Conservation (phyloP, 345 rosid genomes). For the Gossypioides kirkii region DNA sequence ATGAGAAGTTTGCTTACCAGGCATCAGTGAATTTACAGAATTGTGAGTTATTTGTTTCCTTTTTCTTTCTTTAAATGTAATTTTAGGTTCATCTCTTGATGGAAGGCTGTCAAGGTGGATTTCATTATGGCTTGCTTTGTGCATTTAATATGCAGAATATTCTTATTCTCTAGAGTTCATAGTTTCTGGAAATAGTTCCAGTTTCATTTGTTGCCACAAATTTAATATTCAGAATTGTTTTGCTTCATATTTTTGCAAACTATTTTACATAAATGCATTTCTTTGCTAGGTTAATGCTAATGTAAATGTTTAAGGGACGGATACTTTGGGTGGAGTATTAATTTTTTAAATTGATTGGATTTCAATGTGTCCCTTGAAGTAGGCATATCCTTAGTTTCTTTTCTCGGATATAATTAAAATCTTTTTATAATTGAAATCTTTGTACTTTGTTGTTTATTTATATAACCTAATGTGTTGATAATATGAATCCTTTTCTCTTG, state of each 20-base stretch:
- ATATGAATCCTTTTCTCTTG: too few relatives aligned
- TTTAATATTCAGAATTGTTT: background rate
- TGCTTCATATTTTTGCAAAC: background rate
- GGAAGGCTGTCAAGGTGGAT: background rate
- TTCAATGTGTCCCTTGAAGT: background rate
- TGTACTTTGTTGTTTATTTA: background rate
- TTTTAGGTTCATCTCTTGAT: background rate
- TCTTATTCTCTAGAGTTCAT: background rate
- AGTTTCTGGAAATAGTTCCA: background rate
- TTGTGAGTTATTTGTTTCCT: conserved; percentile 39
- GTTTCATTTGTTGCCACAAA: background rate
- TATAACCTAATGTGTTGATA: background rate
- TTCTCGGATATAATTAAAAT: background rate
- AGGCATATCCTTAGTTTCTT: background rate
- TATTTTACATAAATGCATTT: background rate
- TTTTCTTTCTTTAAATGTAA: background rate
- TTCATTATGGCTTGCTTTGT: background rate
- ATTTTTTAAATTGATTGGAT: background rate
- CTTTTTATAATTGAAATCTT: background rate
- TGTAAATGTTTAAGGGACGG: background rate
- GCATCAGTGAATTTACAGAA: conserved; percentile 45
- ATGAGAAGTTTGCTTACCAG: conserved; percentile 57
- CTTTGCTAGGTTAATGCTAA: background rate
- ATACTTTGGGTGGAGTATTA: background rate
- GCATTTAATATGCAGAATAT: background rate